phyloP scores from a whole-genome alignment of 2,329 filamentous ascomycete species.

The Beauveria caledonica region DNA sequence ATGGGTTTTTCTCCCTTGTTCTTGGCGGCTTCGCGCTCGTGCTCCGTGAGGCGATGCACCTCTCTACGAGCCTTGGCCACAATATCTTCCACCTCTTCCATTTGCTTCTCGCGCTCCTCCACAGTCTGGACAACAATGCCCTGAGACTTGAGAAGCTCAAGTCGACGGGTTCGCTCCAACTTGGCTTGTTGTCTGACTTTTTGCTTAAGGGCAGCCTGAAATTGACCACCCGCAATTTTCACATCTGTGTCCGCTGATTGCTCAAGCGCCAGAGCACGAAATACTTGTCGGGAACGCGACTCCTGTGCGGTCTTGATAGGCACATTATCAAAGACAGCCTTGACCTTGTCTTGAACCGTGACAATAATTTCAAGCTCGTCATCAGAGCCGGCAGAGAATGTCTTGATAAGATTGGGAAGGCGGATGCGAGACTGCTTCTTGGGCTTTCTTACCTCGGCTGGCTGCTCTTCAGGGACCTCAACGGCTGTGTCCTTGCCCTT shows the following conservation, averaged over 20 bases:
- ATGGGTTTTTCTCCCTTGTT: constrained; percentile 45
- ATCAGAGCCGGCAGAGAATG: constrained; percentile 37
- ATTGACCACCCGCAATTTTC: constrained; percentile 59
- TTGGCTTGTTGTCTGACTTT: constrained; percentile 75
- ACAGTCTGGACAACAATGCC: constrained; percentile 76
- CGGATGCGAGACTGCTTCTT: constrained; percentile 45
- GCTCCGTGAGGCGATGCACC: constrained; percentile 59
- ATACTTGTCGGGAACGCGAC: constrained; percentile 52
- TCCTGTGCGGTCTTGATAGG: constrained; percentile 57
- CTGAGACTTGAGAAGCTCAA: constrained; percentile 68
- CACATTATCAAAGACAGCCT: constrained; percentile 61
- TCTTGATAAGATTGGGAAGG: constrained; percentile 33
- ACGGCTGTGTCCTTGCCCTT: constrained; percentile 55
- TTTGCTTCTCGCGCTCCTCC: constrained; percentile 77
- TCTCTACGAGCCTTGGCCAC: constrained; percentile 77
- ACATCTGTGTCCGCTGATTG: constrained; percentile 49
- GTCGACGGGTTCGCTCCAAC: constrained; percentile 64
- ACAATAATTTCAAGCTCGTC: constrained; percentile 58
- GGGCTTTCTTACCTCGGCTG: constrained; percentile 20
- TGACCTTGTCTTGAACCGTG: constrained; percentile 42
- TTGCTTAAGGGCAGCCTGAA: constrained; percentile 59
- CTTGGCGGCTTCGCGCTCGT: constrained; percentile 67
- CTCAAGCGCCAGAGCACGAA: constrained; percentile 69
- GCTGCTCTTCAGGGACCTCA: constrained; percentile 14
- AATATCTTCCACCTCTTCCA: constrained; percentile 78